Evolutionary conservation across 108 stramenopile species (phyloP).

Genomic region (Cyclostephanos invisitatus): DNA sequence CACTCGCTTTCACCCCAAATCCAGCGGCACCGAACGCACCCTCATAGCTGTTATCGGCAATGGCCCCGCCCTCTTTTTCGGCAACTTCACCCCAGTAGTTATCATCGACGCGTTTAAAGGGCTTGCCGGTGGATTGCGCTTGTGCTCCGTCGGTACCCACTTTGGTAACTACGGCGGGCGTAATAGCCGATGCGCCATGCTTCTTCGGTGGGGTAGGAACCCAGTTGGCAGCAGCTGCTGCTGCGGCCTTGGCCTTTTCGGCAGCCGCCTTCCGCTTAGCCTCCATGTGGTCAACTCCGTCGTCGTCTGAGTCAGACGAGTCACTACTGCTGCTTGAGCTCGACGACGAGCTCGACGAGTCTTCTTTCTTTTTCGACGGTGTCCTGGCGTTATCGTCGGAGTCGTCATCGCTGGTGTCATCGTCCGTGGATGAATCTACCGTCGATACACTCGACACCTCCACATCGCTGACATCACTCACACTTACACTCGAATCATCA

Average conservation of each 20-base stretch:
- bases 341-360: slow-evolving; percentile 33
- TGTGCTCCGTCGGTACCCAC: slow-evolving; percentile 89
- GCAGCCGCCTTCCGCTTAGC: slow-evolving; percentile 52
- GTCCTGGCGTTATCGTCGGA: slow-evolving; percentile 26
- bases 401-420: slow-evolving; percentile 51
- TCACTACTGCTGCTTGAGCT: slow-evolving; percentile 24
- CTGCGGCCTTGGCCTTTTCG: slow-evolving; percentile 73
- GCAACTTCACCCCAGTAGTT: slow-evolving; percentile 90
- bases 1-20: slow-evolving; percentile 92
- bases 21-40: slow-evolving; percentile 93
- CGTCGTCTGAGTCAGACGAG: slow-evolving; percentile 45
- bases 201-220: slow-evolving; percentile 66
- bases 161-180: slow-evolving; percentile 37
- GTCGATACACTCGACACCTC: slow-evolving; percentile 89
- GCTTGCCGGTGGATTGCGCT: slow-evolving; percentile 81
- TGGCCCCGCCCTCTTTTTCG: slow-evolving; percentile 85
- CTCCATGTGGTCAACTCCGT: slow-evolving; percentile 48
- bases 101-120: slow-evolving; percentile 95
- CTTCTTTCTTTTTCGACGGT: slow-evolving; percentile 31
- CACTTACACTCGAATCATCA: slow-evolving; percentile 54
- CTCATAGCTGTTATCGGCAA: slow-evolving; percentile 93
- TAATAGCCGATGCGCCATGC: slow-evolving; percentile 27
- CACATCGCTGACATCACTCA: slow-evolving; percentile 83
- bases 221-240: slow-evolving; percentile 84
- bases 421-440: slow-evolving; percentile 63